Evolutionary conservation across 257 asterid species (phyloP), one percentile per base, ranked within the genome.

Genomic region (Fraxinus anomala): DNA sequence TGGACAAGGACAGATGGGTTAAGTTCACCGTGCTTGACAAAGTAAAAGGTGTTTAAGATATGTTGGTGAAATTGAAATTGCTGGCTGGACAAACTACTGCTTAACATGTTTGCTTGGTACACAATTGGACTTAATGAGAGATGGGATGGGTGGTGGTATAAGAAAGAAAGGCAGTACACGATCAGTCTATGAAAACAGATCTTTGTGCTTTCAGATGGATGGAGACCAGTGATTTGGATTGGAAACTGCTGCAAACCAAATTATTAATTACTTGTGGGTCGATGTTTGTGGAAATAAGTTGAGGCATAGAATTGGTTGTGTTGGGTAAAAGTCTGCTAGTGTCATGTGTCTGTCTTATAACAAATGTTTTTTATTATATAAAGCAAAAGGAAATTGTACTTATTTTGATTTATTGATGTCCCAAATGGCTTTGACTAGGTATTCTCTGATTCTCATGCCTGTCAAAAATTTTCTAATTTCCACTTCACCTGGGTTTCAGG

Each of bases 401-500:
- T 77, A 24, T 12, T 17, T 70, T 47, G 71, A 28, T 70, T 23
- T 71, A 9, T 37, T 59, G 42, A 36, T 54, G 19, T 37, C 49
- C 70, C 19, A 23, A 16, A 51, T 16, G 9, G 42, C 39, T 54
- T 65, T 28, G 37, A 28, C 37, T 44, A 30, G 19, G 26, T 44
- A 51, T 56, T 76, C 68, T 36, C n/a, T 79, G 21, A 49, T 66
- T 37, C 31, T 17, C 36, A 6, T 14, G 74, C 73, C 63, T 44
- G 39, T 79, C 13, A 67, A 47, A 49, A 36, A 16, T 5, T 16
- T 28, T 13, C 23, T 26, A 26, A 31, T 24, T 36, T 61, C 37
- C 17, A n/a, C 13, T 70, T 39, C 3, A 24, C 71, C n/a, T 36
- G 24, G 33, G 54, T 54, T 21, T 26, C 49, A 17, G 51, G 51